Evolutionary conservation across 1,139 yeast genomes (phyloP).

Genomic region (Hemisphaericaspora xylofermentans): DNA sequence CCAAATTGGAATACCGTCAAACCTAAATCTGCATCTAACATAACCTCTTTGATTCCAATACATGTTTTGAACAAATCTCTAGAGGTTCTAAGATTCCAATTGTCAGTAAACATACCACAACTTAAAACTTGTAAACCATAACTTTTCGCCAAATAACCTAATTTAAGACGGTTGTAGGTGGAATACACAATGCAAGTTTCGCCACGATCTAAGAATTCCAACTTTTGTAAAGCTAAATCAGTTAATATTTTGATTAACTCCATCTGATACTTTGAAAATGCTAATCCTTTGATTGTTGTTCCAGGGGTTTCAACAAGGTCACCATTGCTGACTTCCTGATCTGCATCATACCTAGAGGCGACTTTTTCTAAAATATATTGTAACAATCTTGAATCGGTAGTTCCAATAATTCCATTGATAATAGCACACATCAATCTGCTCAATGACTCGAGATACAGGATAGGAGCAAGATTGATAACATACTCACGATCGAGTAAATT

Average conservation of each 20-base stretch:
- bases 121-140: conserved; percentile 42
- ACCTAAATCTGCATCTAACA: conserved; percentile 49
- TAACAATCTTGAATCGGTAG: conserved; percentile 25
- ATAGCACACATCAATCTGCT: conserved; percentile 40
- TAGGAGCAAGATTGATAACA: conserved; percentile 36
- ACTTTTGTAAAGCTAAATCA: conserved; percentile 37
- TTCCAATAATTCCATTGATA: conserved; percentile 29
- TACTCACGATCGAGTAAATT: conserved; percentile 31
- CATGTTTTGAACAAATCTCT: conserved; percentile 37
- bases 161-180: conserved; percentile 35
- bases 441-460: conserved; percentile 46
- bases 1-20: conserved; percentile 54
- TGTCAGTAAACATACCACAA: conserved; percentile 44
- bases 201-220: conserved; percentile 46
- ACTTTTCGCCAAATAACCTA: conserved; percentile 44
- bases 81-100: conserved; percentile 33
- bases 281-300: conserved; percentile 18
- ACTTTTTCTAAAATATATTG: conserved; percentile 30
- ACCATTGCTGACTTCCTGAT: conserved; percentile 7
- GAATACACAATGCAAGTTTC: conserved; percentile 47
- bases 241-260: conserved; percentile 31
- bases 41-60: conserved; percentile 40
- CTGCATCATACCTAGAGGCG: conserved; percentile 21
- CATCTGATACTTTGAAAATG: conserved; percentile 26
- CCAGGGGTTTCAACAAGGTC: conserved; percentile 10